These are phyloP conservation scores for Prunus persica DNA, from an alignment of 306 rosid species.

Conservation along the genomic window Prunus_persica_NCBIv2 NC_034014.1:28335001-28335500, in stretches of 20 bases:
- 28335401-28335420: conserved; percentile 18
- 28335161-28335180: conserved; percentile 3
- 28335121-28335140: not conserved
- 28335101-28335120: not conserved
- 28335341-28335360: not conserved
- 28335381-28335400: not conserved
- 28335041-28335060: not conserved
- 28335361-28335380: not conserved
- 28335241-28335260: not conserved
- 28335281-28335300: not conserved
- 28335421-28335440: not conserved
- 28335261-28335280: conserved; percentile 5
- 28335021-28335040: not conserved
- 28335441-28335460: not conserved
- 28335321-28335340: not conserved
- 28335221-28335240: not conserved
- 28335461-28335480: not conserved
- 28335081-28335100: not conserved
- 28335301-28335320: not conserved
- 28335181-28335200: not conserved
- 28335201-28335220: conserved; percentile 2
- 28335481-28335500: not conserved
- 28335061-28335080: not conserved
- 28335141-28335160: conserved; percentile 17
- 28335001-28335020: not conserved